Evolutionary conservation across 495 filamentous ascomycete genomes (phyloP), one percentile per base, ranked within the genome.

Genomic region (Penicillium paradoxum): DNA sequence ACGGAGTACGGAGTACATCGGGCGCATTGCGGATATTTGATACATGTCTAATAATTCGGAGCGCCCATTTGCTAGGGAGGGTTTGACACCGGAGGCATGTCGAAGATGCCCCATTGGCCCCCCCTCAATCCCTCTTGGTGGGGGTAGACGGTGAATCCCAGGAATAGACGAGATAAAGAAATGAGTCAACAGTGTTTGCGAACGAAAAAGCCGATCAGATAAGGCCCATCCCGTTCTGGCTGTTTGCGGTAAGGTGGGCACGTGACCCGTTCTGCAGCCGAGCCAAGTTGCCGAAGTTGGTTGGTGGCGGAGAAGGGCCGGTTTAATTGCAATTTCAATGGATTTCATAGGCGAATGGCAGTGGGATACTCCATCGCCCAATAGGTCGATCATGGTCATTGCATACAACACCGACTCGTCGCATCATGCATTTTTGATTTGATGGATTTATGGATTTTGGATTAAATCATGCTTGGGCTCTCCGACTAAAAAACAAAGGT

Each of bases 121-220:
- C 22, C 41, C 40, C 40, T 25, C 41, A 29, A 53, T 32, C 44
- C 42, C 49, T 52, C 54, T 25, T n/a, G 4, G 34, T 29, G 44
- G 53, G 52, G 47, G 27, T 18, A 13, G 27, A 22, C 24, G 25
- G 22, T 45, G 37, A 37, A 6, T 37, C 29, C 11, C 45, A 44
- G 18, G 44, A 42, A 39, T 43, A n/a, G 33, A 10, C 33, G 4
- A 51, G 41, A 44, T 22, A 43, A 60, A 57, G 45, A 18, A 49
- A 55, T 65, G 63, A 63, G 60, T 64, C 57, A 65, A 63, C 46
- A 19, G 36, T 46, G 48, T 63, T 57, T 51, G 54, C 49, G 58
- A 56, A 55, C 30, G 38, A 58, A 65, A 59, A 27, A 30, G 38
- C 32, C 47, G 55, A 56, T 60, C 57, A 65, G 63, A 65, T 65